A percentile compares a stretch with the other conserved stretches of the same genome.
Evolutionary conservation across 768 basidiomycete genomes (phyloP).

Genomic region (Kwoniella sp.): DNA sequence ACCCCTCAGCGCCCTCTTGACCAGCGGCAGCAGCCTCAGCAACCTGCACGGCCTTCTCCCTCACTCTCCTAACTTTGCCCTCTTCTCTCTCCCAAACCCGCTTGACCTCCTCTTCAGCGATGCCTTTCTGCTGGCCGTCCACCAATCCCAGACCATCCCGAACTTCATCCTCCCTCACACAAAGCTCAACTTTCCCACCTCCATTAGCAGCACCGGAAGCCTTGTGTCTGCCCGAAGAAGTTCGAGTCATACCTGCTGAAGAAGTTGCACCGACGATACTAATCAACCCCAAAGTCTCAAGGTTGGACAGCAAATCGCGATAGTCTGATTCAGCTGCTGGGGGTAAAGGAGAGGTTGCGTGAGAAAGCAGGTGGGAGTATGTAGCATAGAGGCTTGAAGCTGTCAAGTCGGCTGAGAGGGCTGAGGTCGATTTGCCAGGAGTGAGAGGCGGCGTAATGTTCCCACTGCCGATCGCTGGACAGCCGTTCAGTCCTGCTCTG

Average conservation of each 20-base stretch:
- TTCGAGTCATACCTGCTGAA: slow-evolving; percentile 22
- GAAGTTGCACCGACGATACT: slow-evolving; percentile 23
- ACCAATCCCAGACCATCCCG: slow-evolving; percentile 44
- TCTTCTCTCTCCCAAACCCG: slow-evolving; percentile 49
- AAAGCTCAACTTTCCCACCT: slow-evolving; percentile 40
- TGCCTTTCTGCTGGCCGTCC: slow-evolving; percentile 23
- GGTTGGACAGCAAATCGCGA: slow-evolving; percentile 53
- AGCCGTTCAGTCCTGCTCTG: slow-evolving; percentile 36
- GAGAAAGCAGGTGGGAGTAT: slow-evolving; percentile 51
- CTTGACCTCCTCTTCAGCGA: slow-evolving; percentile 52
- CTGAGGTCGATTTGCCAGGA: slow-evolving; percentile 23
- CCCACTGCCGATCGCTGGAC: slow-evolving; percentile 19
- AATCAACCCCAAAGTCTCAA: slow-evolving; percentile 52
- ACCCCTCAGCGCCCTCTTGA: not conserved
- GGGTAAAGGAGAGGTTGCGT: slow-evolving; percentile 47
- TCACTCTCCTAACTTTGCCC: slow-evolving; percentile 25
- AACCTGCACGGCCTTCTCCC: slow-evolving; percentile 23
- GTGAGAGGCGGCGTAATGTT: slow-evolving; percentile 23
- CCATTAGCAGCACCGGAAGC: slow-evolving; percentile 2
- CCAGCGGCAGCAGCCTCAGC: not conserved
- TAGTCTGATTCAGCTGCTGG: slow-evolving; percentile 55
- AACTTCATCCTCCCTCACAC: slow-evolving; percentile 49
- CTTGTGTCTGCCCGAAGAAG: slow-evolving; percentile 16
- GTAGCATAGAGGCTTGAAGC: slow-evolving; percentile 49
- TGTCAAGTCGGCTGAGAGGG: slow-evolving; percentile 11